Evolutionary conservation across 768 basidiomycete genomes (phyloP).

Genomic region (Suillus plorans): DNA sequence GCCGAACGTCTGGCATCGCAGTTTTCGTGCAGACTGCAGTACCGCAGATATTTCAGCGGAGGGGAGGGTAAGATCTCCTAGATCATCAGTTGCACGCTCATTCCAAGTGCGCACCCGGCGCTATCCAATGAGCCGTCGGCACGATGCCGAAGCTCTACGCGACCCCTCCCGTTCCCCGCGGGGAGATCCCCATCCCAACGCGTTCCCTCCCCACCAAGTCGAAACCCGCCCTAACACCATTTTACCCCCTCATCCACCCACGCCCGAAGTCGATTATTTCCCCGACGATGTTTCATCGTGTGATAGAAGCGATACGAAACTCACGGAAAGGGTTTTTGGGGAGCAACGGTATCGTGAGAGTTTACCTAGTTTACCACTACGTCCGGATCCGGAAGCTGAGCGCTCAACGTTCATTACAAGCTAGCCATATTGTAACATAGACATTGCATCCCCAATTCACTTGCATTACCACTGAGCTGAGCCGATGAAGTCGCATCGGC

Average conservation of each 20-base stretch:
- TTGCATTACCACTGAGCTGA: background rate
- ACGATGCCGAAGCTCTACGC: background rate
- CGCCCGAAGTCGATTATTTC: background rate
- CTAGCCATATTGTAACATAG: constrained; percentile 8
- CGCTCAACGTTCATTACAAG: constrained; percentile 9
- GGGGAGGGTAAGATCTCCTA: constrained; percentile 3
- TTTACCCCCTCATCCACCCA: background rate
- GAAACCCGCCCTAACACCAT: constrained; percentile 4
- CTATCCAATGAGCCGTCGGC: background rate
- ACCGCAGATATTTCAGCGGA: constrained; percentile 11
- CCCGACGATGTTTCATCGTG: background rate
- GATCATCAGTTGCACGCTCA: constrained; percentile 2
- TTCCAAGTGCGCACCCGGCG: constrained; percentile 6
- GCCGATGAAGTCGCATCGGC: no score
- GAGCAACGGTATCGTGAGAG: constrained; percentile 13
- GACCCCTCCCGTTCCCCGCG: background rate
- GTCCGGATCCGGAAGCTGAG: constrained; percentile 10
- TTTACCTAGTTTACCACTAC: background rate
- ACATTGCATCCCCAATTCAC: background rate
- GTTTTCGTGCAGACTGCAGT: constrained; percentile 28
- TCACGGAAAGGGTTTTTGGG: background rate
- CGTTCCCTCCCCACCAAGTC: background rate
- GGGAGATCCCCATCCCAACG: background rate
- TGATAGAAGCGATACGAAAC: background rate
- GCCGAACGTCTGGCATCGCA: constrained; percentile 41